These are phyloP conservation scores for Cryptosporidium viatorum DNA, from an alignment of 169 alveolate genomes.

Conservation along the genomic window DNA sequence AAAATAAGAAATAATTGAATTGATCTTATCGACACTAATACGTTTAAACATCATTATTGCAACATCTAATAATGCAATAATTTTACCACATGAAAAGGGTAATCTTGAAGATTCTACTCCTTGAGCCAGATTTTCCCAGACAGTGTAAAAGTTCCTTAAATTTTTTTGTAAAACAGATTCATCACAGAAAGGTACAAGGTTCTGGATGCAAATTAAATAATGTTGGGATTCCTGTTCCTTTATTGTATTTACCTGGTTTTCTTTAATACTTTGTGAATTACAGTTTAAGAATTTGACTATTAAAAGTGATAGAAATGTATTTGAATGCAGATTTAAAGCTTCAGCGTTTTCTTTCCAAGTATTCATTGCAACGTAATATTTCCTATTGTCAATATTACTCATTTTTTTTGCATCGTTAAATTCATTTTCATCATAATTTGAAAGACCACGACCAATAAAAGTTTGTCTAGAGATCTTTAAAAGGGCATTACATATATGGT, in stretches of 20 bases:
- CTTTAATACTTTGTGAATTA: background rate
- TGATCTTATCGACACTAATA: conserved; percentile 14
- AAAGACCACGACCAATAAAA: conserved; percentile 26
- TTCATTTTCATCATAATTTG: background rate
- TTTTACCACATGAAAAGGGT: conserved; percentile 31
- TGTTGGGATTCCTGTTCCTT: conserved; percentile 51
- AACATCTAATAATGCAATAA: conserved; percentile 63
- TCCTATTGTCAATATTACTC: conserved; percentile 52
- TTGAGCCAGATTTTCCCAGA: conserved; percentile 53
- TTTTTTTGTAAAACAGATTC: conserved; percentile 16
- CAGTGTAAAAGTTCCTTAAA: conserved; percentile 22
- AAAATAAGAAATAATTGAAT: conserved; percentile 7
- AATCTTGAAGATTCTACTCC: conserved; percentile 38
- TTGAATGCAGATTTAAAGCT: conserved; percentile 7
- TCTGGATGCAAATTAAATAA: conserved; percentile 55
- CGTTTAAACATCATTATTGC: conserved; percentile 48
- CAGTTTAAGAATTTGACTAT: conserved; percentile 44
- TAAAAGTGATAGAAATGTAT: conserved; percentile 29
- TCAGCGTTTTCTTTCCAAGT: conserved; percentile 25
- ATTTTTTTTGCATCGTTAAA: conserved; percentile 31
- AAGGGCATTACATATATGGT: conserved; percentile 60
- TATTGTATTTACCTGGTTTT: background rate
- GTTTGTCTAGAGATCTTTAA: conserved; percentile 54
- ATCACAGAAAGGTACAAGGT: conserved; percentile 46
- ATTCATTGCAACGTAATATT: conserved; percentile 12